Conservation (phyloP, 495 filamentous ascomycete genomes). For the Tirmania nivea region DNA sequence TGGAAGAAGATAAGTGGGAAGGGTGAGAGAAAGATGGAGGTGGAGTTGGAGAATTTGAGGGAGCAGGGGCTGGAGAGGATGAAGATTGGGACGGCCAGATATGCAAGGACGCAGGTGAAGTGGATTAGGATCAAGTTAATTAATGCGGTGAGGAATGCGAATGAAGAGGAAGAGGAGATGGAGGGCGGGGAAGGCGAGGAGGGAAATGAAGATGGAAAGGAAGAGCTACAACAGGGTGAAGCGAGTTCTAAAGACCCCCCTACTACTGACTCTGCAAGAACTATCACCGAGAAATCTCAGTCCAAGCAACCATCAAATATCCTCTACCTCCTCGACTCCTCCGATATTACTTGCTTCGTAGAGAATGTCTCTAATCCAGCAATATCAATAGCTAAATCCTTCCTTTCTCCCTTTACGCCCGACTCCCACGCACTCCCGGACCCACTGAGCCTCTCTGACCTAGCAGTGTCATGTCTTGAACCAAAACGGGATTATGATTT, state of each 20-base stretch:
- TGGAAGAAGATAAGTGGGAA: conserved; percentile 22
- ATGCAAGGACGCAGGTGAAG: conserved; percentile 56
- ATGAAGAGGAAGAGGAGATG: conserved; percentile 8
- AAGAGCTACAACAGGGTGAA: too few relatives aligned
- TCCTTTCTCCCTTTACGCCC: too few relatives aligned
- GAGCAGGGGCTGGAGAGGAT: conserved; percentile 33
- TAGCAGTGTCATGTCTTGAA: conserved; percentile 33
- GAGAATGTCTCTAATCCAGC: conserved; percentile 41
- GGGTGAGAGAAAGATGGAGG: conserved; percentile 20
- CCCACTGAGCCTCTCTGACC: conserved; percentile 38
- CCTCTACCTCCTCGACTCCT: conserved; percentile 58
- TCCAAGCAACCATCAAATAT: conserved; percentile 4
- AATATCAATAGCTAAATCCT: conserved; percentile 29
- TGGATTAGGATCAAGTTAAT: conserved; percentile 77
- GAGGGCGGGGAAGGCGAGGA: not conserved
- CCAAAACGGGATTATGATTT: conserved; percentile 31
- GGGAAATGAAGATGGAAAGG: not conserved
- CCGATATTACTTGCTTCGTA: conserved; percentile 34
- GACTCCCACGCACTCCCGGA: conserved; percentile 27
- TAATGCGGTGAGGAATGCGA: conserved; percentile 27
- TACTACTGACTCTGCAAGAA: too few relatives aligned
- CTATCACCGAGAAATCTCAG: too few relatives aligned
- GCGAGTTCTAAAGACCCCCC: too few relatives aligned
- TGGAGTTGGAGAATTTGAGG: conserved; percentile 18
- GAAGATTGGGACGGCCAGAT: conserved; percentile 64